A percentile compares a stretch with the other conserved stretches of the same genome.
Conservation (phyloP, 2,329 filamentous ascomycete species). For the Exophiala sp. region DNA sequence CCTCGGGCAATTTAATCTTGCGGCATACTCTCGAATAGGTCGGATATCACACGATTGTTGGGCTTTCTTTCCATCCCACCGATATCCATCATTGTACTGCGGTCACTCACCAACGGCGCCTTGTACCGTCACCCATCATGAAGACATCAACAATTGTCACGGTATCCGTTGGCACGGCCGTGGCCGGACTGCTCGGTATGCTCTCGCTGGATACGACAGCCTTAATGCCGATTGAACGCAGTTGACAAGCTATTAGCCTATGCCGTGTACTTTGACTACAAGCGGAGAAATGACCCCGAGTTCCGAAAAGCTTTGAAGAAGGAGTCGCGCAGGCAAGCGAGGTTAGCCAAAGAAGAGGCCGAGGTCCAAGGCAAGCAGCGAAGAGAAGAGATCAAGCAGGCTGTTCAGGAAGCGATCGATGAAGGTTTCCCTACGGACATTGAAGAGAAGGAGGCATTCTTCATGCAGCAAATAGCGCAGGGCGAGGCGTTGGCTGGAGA, state of each 20-base stretch:
- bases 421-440: slow-evolving; percentile 87
- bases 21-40: not conserved
- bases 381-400: slow-evolving; percentile 63
- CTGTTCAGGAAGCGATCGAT: slow-evolving; percentile 74
- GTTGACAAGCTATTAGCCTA: slow-evolving; percentile 47
- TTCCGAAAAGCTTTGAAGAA: slow-evolving; percentile 55
- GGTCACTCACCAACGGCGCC: not conserved
- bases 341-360: slow-evolving; percentile 44
- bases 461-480: slow-evolving; percentile 88
- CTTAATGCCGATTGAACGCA: slow-evolving; percentile 2
- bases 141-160: slow-evolving; percentile 53
- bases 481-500: slow-evolving; percentile 79
- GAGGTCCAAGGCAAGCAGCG: slow-evolving; percentile 43
- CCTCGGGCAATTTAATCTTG: not conserved
- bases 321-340: slow-evolving; percentile 44
- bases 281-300: slow-evolving; percentile 56
- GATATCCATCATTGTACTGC: not conserved
- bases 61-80: not conserved
- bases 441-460: slow-evolving; percentile 91
- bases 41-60: not conserved
- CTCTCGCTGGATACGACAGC: not conserved
- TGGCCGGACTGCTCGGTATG: slow-evolving; percentile 53
- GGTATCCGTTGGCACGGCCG: slow-evolving; percentile 53
- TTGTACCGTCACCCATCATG: slow-evolving; percentile 9
- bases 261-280: slow-evolving; percentile 62